These are phyloP conservation scores for Gracilaria gracilis DNA, from an alignment of 23 red algal genomes.

Conservation along the genomic window DNA sequence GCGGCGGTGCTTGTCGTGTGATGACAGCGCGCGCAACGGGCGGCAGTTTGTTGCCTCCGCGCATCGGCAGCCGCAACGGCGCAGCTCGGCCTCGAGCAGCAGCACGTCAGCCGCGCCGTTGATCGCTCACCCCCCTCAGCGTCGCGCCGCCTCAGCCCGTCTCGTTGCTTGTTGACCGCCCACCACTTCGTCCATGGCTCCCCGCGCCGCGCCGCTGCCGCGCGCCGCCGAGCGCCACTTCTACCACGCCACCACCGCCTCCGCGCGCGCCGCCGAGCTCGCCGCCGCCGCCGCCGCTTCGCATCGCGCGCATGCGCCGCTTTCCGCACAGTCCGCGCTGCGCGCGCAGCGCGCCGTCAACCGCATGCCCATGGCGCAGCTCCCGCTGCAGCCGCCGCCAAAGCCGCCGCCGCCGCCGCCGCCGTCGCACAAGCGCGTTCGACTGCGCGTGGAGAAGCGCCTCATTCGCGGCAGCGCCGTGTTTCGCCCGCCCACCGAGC, in stretches of 20 bases:
- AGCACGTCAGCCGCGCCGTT: no score
- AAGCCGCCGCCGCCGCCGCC: neutral
- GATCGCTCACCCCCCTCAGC: no score
- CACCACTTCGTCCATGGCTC: no score
- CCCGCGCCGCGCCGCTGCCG: neutral
- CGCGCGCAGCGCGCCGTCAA: neutral
- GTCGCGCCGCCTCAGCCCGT: no score
- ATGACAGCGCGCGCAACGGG: neutral
- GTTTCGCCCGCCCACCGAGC: constrained; percentile 60
- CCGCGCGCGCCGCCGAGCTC: constrained; percentile 42
- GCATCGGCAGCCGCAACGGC: no score
- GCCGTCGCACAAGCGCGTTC: constrained; percentile 9
- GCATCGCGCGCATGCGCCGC: constrained; percentile 4
- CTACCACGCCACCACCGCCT: constrained; percentile 67
- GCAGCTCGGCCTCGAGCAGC: no score
- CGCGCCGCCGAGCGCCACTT: neutral
- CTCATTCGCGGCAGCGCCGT: constrained; percentile 54
- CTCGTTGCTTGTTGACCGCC: no score
- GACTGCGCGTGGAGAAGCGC: constrained; percentile 30
- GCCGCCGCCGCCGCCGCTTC: constrained; percentile 18
- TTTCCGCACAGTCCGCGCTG: neutral
- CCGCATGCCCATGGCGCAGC: neutral
- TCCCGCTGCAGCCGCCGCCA: neutral
- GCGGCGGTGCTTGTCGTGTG: no score
- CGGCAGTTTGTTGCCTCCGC: neutral